Evolutionary conservation across 768 basidiomycete species (phyloP).

Genomic region (Clavaria fumosa): DNA sequence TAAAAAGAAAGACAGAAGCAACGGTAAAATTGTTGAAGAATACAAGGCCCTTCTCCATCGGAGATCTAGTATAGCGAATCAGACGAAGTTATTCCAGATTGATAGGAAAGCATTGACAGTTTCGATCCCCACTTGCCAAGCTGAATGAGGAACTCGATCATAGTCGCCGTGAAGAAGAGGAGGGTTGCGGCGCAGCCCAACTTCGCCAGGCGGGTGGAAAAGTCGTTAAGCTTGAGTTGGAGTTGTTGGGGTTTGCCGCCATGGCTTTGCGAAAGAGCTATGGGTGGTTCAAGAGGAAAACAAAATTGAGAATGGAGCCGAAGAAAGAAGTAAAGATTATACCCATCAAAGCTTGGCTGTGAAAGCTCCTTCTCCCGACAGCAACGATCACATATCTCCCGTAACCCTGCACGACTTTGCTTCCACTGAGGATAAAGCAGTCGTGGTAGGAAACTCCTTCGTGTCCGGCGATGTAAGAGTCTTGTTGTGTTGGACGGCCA

Average conservation of each 20-base stretch:
- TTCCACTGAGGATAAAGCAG: constrained; percentile 84
- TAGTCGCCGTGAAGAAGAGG: constrained; percentile 62
- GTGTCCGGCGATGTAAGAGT: neutral
- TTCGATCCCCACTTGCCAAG: constrained; percentile 44
- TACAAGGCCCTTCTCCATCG: constrained; percentile 69
- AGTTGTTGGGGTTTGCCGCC: constrained; percentile 79
- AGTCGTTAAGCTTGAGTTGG: constrained; percentile 79
- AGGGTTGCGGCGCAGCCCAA: constrained; percentile 72
- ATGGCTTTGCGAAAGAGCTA: constrained; percentile 38
- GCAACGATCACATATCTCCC: constrained; percentile 87
- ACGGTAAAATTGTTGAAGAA: neutral
- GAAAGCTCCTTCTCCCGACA: constrained; percentile 85
- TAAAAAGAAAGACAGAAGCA: constrained; percentile 34
- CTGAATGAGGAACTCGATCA: constrained; percentile 93
- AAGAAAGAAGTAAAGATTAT: constrained; percentile 16
- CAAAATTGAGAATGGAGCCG: neutral
- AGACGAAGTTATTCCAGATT: neutral
- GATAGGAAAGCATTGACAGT: constrained; percentile 26
- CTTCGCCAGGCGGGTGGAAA: constrained; percentile 95
- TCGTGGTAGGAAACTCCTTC: constrained; percentile 45
- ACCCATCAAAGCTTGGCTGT: constrained; percentile 98
- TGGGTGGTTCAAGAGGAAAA: constrained; percentile 1
- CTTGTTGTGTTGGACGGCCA: no score
- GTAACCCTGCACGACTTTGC: constrained; percentile 88
- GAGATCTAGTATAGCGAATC: constrained; percentile 26